phyloP scores from a whole-genome alignment of 1,284 basidiomycete species.

The Neonothopanus nambi region DNA sequence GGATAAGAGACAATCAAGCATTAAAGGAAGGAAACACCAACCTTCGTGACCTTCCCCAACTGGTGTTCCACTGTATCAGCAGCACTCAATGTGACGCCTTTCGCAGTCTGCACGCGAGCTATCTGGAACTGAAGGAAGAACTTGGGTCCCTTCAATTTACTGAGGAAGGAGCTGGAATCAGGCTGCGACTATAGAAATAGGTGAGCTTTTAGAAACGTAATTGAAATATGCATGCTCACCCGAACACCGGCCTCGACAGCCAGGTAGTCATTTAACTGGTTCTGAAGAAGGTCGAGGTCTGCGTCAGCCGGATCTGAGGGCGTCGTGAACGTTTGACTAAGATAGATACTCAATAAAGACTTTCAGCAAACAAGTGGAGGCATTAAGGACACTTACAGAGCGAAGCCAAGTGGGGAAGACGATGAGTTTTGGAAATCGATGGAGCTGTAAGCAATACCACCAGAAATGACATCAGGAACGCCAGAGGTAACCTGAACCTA shows the following conservation, averaged over 20 bases:
- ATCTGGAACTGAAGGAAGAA: conserved; percentile 34
- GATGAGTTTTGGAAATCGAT: conserved; percentile 31
- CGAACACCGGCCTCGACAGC: conserved; percentile 27
- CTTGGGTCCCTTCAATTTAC: conserved; percentile 29
- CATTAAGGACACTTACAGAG: conserved; percentile 18
- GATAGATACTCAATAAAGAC: background rate
- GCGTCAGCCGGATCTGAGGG: conserved; percentile 24
- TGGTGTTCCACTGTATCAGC: conserved; percentile 31
- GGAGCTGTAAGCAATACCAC: conserved; percentile 24
- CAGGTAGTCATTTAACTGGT: conserved; percentile 27
- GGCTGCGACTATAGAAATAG: conserved; percentile 24
- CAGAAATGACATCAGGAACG: conserved; percentile 26
- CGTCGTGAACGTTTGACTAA: conserved; percentile 17
- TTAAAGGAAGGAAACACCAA: conserved; percentile 6
- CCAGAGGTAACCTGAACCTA: conserved; percentile 19
- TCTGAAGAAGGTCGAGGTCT: conserved; percentile 24
- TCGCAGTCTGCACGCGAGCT: conserved; percentile 26
- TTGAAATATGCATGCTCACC: conserved; percentile 9
- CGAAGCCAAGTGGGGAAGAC: conserved; percentile 28
- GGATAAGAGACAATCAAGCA: background rate
- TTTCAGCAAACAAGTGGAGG: background rate
- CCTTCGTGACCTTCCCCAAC: conserved; percentile 28
- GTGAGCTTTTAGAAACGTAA: background rate
- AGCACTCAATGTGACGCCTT: conserved; percentile 22
- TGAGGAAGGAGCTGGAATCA: conserved; percentile 21